These are phyloP conservation scores for Ochromonas danica DNA, from an alignment of 108 stramenopile species.

Conservation along the genomic window DNA sequence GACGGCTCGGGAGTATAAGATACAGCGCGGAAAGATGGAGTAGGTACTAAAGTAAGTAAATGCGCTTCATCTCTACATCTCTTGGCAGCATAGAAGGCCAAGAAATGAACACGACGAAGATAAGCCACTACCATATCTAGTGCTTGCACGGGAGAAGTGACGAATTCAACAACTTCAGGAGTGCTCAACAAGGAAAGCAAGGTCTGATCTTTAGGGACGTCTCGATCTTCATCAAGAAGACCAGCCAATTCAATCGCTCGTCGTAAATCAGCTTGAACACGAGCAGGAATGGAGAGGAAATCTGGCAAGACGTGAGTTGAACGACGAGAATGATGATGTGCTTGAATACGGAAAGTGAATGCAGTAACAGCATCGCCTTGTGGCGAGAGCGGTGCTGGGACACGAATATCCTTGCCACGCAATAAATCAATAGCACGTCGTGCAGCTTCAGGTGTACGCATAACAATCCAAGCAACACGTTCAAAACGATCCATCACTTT, in stretches of 20 bases:
- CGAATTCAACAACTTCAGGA: background rate
- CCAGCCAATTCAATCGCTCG: background rate
- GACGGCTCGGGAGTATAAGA: background rate
- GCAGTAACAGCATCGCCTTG: background rate
- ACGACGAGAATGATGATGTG: background rate
- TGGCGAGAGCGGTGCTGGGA: background rate
- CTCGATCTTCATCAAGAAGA: slow-evolving; percentile 28
- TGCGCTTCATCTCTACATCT: slow-evolving; percentile 24
- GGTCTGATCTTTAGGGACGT: background rate
- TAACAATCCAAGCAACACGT: slow-evolving; percentile 9
- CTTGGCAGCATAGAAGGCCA: slow-evolving; percentile 1
- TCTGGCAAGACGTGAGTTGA: background rate
- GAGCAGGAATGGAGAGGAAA: background rate
- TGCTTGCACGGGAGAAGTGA: too few species aligned
- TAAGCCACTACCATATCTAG: slow-evolving; percentile 21
- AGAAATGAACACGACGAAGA: slow-evolving; percentile 29
- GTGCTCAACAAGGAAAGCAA: too few species aligned
- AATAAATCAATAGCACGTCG: background rate
- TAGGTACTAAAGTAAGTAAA: background rate
- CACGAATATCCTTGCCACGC: background rate
- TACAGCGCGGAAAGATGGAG: background rate
- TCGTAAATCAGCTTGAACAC: background rate
- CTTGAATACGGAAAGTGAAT: background rate
- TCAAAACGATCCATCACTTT: background rate
- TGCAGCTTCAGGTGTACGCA: background rate